Evolutionary conservation across 441 rosid species (phyloP).

Genomic region (Erysimum cheiri): DNA sequence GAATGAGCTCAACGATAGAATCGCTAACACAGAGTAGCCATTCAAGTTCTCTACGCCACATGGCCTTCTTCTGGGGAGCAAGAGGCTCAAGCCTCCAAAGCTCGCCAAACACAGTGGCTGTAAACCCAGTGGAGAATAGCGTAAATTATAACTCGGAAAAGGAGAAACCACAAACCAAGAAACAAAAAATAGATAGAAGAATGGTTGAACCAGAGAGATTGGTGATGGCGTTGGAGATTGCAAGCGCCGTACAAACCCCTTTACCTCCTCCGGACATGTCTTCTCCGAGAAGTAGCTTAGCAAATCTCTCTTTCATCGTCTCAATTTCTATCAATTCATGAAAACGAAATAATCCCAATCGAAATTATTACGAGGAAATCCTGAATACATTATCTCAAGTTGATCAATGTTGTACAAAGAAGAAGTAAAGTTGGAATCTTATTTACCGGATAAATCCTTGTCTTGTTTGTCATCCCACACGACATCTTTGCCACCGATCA

Average conservation of each 20-base stretch:
- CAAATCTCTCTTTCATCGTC: constrained; percentile 98
- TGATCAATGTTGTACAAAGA: too few species aligned
- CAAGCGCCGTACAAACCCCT: constrained; percentile 97
- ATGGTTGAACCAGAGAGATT: constrained; percentile 78
- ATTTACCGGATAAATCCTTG: constrained; percentile 68
- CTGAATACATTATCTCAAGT: too few species aligned
- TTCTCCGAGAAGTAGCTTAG: constrained; percentile 93
- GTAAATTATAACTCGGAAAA: neutral
- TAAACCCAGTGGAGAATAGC: constrained; percentile 4
- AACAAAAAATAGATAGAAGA: neutral
- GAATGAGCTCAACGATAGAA: constrained; percentile 94
- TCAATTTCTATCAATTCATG: constrained; percentile 57
- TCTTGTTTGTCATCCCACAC: constrained; percentile 72
- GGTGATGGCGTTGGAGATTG: constrained; percentile 95
- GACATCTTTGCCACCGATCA: constrained; percentile 77
- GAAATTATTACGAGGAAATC: too few species aligned
- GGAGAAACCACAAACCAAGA: neutral
- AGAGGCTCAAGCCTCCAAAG: constrained; percentile 95
- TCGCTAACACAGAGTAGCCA: constrained; percentile 92
- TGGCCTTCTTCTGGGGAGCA: constrained; percentile 81
- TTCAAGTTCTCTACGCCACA: constrained; percentile 95
- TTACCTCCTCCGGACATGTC: constrained; percentile 99
- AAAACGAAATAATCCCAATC: too few species aligned
- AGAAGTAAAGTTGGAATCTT: too few species aligned
- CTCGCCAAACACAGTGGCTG: constrained; percentile 98